phyloP scores from a whole-genome alignment of 768 basidiomycete species.

The Coprinopsis cinerea region DNA sequence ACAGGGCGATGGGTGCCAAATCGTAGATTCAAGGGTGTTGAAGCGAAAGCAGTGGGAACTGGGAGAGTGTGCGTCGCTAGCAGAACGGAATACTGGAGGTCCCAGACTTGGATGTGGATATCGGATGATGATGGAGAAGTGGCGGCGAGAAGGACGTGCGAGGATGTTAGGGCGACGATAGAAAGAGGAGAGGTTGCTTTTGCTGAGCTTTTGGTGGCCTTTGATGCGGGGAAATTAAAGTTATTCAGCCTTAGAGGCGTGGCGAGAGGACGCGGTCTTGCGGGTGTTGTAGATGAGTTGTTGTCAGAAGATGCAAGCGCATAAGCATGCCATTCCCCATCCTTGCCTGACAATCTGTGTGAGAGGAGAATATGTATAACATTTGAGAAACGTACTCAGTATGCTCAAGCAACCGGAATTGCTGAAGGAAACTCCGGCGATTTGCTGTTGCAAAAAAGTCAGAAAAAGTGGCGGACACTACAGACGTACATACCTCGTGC shows the following conservation, averaged over 20 bases:
- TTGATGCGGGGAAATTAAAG: slow-evolving; percentile 14
- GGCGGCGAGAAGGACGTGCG: slow-evolving; percentile 51
- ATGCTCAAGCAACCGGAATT: slow-evolving; percentile 42
- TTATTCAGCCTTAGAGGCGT: slow-evolving; percentile 21
- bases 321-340: slow-evolving; percentile 38
- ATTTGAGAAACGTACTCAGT: slow-evolving; percentile 35
- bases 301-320: slow-evolving; percentile 21
- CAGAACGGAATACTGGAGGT: slow-evolving; percentile 60
- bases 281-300: slow-evolving; percentile 24
- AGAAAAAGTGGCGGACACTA: background rate
- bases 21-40: slow-evolving; percentile 14
- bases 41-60: slow-evolving; percentile 38
- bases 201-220: slow-evolving; percentile 12
- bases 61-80: slow-evolving; percentile 49
- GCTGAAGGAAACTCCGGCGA: slow-evolving; percentile 38
- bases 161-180: slow-evolving; percentile 47
- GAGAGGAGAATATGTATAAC: background rate
- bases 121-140: slow-evolving; percentile 31
- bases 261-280: slow-evolving; percentile 22
- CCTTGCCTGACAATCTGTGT: slow-evolving; percentile 27
- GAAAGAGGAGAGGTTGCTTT: slow-evolving; percentile 22
- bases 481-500: slow-evolving; percentile 21
- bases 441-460: slow-evolving; percentile 24
- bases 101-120: slow-evolving; percentile 59
- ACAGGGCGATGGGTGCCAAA: slow-evolving; percentile 3